phyloP scores from a whole-genome alignment of 306 rosid species.

The Heteromeles arbutifolia region DNA sequence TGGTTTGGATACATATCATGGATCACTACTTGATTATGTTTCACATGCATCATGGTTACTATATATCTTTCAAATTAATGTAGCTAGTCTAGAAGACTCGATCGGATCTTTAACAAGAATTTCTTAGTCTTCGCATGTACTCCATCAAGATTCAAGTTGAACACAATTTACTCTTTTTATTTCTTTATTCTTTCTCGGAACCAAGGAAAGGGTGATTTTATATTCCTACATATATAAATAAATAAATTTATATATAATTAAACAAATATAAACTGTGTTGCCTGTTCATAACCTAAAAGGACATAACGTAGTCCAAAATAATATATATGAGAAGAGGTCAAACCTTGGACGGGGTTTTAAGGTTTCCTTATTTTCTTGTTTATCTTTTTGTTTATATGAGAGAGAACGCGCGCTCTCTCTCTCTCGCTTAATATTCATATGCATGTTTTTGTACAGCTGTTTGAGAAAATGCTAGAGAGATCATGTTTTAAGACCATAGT shows the following conservation, averaged over 20 bases:
- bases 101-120: conserved; percentile 25
- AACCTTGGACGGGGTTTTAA: conserved; percentile 48
- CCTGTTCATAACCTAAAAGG: conserved; percentile 18
- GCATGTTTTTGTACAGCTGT: conserved; percentile 3
- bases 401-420: not conserved
- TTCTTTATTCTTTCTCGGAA: not conserved
- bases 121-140: conserved; percentile 29
- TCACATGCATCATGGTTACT: conserved; percentile 6
- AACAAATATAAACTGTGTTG: conserved; percentile 11
- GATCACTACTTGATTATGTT: no score
- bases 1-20: no score
- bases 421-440: not conserved
- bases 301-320: conserved; percentile 7
- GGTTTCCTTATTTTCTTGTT: conserved; percentile 31
- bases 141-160: conserved; percentile 23
- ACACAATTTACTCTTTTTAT: no score
- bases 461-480: not conserved
- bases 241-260: not conserved
- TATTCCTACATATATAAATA: no score
- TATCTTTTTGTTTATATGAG: not conserved
- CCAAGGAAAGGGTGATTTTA: not conserved
- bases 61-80: not conserved
- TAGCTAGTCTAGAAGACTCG: not conserved
- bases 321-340: conserved; percentile 23
- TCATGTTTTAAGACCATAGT: not conserved